A percentile compares a stretch with the other conserved stretches of the same genome.
phyloP scores from a whole-genome alignment of 306 rosid genomes.

The Cicer bijugum region DNA sequence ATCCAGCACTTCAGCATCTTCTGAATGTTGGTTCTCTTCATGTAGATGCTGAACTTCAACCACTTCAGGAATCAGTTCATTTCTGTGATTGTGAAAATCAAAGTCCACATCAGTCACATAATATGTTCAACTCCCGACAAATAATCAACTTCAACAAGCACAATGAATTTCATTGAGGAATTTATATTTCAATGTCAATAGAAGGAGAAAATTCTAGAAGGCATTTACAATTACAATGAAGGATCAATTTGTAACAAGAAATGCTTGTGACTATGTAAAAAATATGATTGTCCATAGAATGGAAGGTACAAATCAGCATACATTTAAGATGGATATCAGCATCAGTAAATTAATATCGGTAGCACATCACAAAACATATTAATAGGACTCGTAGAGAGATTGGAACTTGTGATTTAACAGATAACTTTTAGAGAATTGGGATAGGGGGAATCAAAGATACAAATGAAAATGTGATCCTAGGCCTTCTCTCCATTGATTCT shows the following conservation, averaged over 20 bases:
- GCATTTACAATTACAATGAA: conserved; percentile 20
- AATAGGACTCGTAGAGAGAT: too few relatives aligned
- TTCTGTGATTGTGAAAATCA: conserved; percentile 42
- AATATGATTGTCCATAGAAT: conserved; percentile 32
- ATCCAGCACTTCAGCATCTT: conserved; percentile 42
- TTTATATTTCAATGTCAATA: conserved; percentile 2
- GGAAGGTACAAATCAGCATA: neutral
- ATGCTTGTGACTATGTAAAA: conserved; percentile 27
- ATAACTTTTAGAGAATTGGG: too few relatives aligned
- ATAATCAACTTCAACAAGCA: conserved; percentile 33
- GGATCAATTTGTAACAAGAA: conserved; percentile 29
- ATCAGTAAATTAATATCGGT: conserved; percentile 8
- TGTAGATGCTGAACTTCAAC: conserved; percentile 39
- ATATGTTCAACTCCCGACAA: conserved; percentile 12
- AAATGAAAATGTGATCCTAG: too few relatives aligned
- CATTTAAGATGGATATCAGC: conserved; percentile 24
- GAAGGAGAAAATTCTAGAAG: conserved; percentile 16
- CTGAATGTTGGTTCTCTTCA: conserved; percentile 41
- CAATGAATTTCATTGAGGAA: conserved; percentile 18
- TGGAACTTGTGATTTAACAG: too few relatives aligned
- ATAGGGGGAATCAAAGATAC: too few relatives aligned
- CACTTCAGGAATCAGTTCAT: conserved; percentile 39
- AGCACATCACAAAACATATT: too few relatives aligned
- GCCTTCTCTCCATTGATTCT: too few relatives aligned
- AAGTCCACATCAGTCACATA: conserved; percentile 42